These are phyloP conservation scores for Lasiodiplodia sp. DNA, from an alignment of 2,329 filamentous ascomycete species.

Conservation along the genomic window DNA sequence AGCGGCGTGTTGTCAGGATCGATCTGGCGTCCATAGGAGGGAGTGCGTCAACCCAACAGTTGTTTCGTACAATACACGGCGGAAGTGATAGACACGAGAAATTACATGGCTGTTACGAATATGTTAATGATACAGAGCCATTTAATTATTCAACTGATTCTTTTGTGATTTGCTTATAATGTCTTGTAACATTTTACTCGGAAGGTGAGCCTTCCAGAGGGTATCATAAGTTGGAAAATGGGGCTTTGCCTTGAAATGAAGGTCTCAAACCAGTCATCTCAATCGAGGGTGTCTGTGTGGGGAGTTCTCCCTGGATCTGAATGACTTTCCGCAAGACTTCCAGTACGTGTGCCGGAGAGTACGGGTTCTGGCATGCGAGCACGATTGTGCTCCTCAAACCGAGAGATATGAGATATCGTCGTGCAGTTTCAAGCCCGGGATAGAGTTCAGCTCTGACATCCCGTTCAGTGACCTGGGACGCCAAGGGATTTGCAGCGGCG, in stretches of 20 bases:
- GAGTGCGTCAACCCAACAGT: background rate
- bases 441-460: constrained; percentile 1
- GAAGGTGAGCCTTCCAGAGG: background rate
- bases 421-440: constrained; percentile 10
- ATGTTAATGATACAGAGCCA: background rate
- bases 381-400: constrained; percentile 15
- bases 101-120: background rate
- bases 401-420: constrained; percentile 20
- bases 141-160: background rate
- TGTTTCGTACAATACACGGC: background rate
- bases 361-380: constrained; percentile 13
- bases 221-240: background rate
- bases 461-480: background rate
- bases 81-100: constrained; percentile 4
- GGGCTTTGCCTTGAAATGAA: background rate
- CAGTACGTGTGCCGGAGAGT: constrained; percentile 14
- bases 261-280: background rate
- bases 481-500: constrained; percentile 11
- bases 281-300: background rate
- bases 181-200: background rate
- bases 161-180: background rate
- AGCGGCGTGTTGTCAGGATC: background rate
- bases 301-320: background rate
- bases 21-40: background rate
- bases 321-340: constrained; percentile 15